These are phyloP conservation scores for Xenoacremonium recifei DNA, from an alignment of 2,329 filamentous ascomycete genomes.

Conservation along the genomic window DNA sequence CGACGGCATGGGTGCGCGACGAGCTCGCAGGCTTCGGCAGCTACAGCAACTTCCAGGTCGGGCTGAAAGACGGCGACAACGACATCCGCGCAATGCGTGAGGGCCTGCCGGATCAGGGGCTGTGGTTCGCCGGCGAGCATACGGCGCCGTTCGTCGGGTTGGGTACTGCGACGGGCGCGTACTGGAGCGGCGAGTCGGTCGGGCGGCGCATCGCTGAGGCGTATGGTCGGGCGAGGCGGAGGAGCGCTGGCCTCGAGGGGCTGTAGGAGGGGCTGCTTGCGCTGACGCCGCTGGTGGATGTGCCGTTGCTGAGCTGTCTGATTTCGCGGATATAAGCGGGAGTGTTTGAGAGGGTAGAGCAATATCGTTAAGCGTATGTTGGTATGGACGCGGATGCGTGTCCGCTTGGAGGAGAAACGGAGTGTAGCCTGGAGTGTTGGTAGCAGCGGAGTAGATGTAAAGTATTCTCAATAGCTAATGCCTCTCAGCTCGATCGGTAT, in stretches of 20 bases:
- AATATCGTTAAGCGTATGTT: too few relatives aligned
- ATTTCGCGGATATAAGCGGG: not conserved
- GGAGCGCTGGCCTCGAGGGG: constrained; percentile 4
- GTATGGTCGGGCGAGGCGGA: constrained; percentile 40
- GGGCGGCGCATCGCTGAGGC: constrained; percentile 60
- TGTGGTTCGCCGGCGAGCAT: constrained; percentile 91
- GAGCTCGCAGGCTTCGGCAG: constrained; percentile 77
- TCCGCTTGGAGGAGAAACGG: too few relatives aligned
- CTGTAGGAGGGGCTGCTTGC: constrained; percentile 3
- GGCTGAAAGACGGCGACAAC: constrained; percentile 65
- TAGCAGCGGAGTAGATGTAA: too few relatives aligned
- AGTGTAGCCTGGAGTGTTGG: too few relatives aligned
- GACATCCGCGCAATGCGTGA: constrained; percentile 67
- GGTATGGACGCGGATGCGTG: too few relatives aligned
- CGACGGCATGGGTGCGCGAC: constrained; percentile 78
- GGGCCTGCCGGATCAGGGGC: constrained; percentile 61
- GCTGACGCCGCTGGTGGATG: not conserved
- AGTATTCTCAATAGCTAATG: too few relatives aligned
- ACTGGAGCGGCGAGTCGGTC: constrained; percentile 84
- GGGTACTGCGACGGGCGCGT: constrained; percentile 87
- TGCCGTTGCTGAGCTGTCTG: not conserved
- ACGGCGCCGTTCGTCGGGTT: constrained; percentile 86
- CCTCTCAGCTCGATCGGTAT: too few relatives aligned
- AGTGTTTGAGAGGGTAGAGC: too few relatives aligned
- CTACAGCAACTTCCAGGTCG: constrained; percentile 83